phyloP scores from a whole-genome alignment of 2,329 filamentous ascomycete genomes.

The Aspergillus sojae region DNA sequence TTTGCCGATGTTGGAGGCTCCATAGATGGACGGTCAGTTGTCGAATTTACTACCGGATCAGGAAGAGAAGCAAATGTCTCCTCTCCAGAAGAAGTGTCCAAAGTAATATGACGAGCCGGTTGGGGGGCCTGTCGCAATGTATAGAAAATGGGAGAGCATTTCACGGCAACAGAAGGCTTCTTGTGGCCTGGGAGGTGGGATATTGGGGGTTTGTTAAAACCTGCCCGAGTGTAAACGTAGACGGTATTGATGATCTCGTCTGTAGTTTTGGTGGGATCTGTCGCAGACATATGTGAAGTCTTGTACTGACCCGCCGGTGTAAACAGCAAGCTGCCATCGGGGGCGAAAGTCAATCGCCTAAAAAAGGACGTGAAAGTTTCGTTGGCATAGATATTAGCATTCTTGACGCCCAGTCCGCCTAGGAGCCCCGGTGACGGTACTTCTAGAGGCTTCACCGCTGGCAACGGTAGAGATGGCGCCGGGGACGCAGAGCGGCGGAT shows the following conservation, averaged over 20 bases:
- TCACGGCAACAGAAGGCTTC: slow-evolving; percentile 94
- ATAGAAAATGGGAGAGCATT: slow-evolving; percentile 90
- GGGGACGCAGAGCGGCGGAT: slow-evolving; percentile 86
- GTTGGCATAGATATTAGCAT: slow-evolving; percentile 90
- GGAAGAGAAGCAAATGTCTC: slow-evolving; percentile 82
- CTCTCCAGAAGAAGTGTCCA: slow-evolving; percentile 87
- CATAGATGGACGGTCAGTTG: slow-evolving; percentile 61
- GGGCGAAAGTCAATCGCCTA: slow-evolving; percentile 87
- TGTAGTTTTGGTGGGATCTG: slow-evolving; percentile 69
- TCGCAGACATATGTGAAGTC: slow-evolving; percentile 68
- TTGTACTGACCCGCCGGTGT: slow-evolving; percentile 97
- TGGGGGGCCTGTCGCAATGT: slow-evolving; percentile 70
- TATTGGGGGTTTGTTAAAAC: slow-evolving; percentile 94
- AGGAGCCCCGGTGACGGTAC: slow-evolving; percentile 75
- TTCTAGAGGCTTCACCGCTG: slow-evolving; percentile 92
- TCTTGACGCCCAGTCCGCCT: slow-evolving; percentile 69
- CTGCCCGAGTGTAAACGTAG: slow-evolving; percentile 95
- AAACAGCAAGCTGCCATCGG: slow-evolving; percentile 89
- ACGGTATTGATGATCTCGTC: slow-evolving; percentile 96
- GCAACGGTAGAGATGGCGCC: slow-evolving; percentile 88
- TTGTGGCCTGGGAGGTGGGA: slow-evolving; percentile 96
- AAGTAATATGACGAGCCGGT: slow-evolving; percentile 83
- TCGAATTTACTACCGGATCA: slow-evolving; percentile 68
- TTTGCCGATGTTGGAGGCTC: slow-evolving; percentile 66
- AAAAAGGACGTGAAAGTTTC: slow-evolving; percentile 98